Percentiles rank a stretch among this genome's conserved stretches.
Conservation (phyloP, 2,329 filamentous ascomycete species). For the Cytospora piceicola region DNA sequence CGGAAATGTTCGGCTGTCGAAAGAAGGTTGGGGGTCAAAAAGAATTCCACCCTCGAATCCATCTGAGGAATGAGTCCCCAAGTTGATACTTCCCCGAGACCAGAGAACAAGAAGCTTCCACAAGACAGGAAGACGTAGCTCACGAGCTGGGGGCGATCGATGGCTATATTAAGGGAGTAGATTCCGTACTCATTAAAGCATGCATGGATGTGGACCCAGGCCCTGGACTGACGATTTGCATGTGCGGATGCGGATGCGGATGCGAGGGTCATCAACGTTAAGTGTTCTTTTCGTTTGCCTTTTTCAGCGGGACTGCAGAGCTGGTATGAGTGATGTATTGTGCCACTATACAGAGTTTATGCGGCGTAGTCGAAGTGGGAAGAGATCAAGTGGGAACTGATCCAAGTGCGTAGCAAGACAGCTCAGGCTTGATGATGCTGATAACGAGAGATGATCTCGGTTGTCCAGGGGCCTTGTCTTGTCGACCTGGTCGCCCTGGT, state of each 20-base stretch:
- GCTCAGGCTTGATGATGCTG: not conserved
- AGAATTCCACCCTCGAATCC: conserved; percentile 24
- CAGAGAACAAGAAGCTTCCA: conserved; percentile 4
- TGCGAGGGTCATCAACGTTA: not conserved
- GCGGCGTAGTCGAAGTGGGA: not conserved
- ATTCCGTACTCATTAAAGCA: conserved; percentile 30
- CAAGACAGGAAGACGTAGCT: conserved; percentile 3
- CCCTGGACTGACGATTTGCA: conserved; percentile 22
- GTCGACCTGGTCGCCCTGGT: not conserved
- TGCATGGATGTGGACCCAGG: conserved; percentile 29
- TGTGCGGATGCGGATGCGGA: conserved; percentile 10
- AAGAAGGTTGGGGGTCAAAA: not conserved
- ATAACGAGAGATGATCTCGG: not conserved
- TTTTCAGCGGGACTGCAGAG: not conserved
- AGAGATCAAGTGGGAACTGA: not conserved
- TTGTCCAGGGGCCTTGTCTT: not conserved
- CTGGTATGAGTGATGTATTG: not conserved
- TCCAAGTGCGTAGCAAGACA: not conserved
- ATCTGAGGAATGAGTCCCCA: conserved; percentile 24
- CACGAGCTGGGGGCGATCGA: conserved; percentile 18
- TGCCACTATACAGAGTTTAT: not conserved
- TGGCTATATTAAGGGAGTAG: conserved; percentile 29
- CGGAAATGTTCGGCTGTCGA: not conserved
- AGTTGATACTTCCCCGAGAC: conserved; percentile 9
- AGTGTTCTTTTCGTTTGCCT: not conserved